These are phyloP conservation scores for Breynia disticha DNA, from an alignment of 441 rosid species.

Conservation along the genomic window DNA sequence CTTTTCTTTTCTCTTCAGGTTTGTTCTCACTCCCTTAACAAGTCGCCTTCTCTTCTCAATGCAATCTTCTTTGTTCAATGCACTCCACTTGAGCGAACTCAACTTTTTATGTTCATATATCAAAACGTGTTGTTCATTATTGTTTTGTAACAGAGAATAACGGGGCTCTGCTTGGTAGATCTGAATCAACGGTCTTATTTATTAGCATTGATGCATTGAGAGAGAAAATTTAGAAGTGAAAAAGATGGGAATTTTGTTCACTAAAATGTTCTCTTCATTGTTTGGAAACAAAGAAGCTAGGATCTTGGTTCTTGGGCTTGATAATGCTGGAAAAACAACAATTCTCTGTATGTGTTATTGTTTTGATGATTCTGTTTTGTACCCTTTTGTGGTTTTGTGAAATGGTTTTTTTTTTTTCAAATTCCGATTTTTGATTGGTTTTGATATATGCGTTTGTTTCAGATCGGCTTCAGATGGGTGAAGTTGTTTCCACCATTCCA, in stretches of 20 bases:
- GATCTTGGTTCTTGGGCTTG: conserved; percentile 75
- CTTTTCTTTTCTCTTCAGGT: no score
- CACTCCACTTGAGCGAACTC: no score
- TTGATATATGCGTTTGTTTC: conserved; percentile 11
- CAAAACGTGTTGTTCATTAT: no score
- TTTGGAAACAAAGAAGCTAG: conserved; percentile 67
- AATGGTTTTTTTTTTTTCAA: conserved; percentile 12
- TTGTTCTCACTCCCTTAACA: no score
- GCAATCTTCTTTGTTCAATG: no score
- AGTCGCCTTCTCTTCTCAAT: no score
- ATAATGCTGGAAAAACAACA: conserved; percentile 79
- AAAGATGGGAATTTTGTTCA: conserved; percentile 57
- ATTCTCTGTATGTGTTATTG: conserved; percentile 38
- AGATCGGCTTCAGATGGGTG: conserved; percentile 98
- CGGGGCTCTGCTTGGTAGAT: no score
- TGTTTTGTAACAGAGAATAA: no score
- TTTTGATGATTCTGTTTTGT: neutral
- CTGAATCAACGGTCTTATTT: no score
- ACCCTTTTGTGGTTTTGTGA: conserved; percentile 3
- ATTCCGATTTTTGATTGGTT: conserved; percentile 8
- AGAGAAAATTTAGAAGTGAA: neutral
- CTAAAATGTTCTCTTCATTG: conserved; percentile 50
- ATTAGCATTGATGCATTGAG: no score
- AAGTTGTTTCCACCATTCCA: conserved; percentile 87
- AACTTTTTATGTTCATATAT: no score